Evolutionary conservation across 371 early-diverging fungal genomes (phyloP), one percentile per base, ranked within the genome.

Genomic region (Sporodiniella umbellata): DNA sequence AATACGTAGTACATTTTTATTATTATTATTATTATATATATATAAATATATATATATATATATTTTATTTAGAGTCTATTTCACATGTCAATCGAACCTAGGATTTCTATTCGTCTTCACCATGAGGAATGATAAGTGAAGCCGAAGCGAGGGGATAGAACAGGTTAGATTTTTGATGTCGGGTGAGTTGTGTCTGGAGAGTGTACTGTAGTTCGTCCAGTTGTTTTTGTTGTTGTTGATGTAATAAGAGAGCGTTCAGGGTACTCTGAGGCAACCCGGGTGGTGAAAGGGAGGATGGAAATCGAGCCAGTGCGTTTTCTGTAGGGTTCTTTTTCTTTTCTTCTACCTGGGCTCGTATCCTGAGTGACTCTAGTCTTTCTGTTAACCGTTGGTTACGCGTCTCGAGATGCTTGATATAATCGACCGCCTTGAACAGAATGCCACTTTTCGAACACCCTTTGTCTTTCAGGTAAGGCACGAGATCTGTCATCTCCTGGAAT

Each of bases 401-500:
- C 42, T 78, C 78, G 2, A 79, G 60, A 38, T 72, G 55, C n/a
- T 58, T 56, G 17, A 81, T 75, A 25, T 66, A 81, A 23, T 77
- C 79, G 4, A 78, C 81, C 11, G 79, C 79, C 51, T 80, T 79
- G 61, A 73, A 72, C 4, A 84, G 57, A 17, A 82, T 75, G 0
- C 74, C 74, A 12, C 79, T 75, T 45, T 81, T 82, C 24, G 78
- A 77, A 43, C 75, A 70, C 48, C 78, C 78, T 38, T 74, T 70
- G 21, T 78, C 75, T 43, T 70, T 84, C 48, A 92, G 68, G 2
- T 85, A 82, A 18, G 95, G 95, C 25, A 93, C 89, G 28, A 93
- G 72, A 19, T 85, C 85, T 31, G 87, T 86, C 45, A 95, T 75
- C 50, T 87, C 85, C 53, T 87, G 88, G 67, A 93, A 92, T 3